Conservation (phyloP, 1,139 yeast genomes). For the Candida sojae region DNA sequence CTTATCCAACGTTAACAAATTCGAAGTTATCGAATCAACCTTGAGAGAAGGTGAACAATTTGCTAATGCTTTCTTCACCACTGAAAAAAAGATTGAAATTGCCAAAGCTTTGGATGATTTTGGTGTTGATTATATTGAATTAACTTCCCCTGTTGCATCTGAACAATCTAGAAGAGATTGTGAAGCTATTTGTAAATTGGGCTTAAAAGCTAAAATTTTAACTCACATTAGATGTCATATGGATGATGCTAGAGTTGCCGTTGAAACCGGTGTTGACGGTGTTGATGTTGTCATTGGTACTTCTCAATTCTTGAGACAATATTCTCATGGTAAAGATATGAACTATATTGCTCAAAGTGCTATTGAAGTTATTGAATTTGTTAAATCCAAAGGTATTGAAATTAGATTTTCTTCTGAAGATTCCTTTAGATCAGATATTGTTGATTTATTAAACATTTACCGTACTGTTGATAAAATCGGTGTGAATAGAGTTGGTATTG, state of each 20-base stretch:
- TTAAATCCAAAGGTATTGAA: slow-evolving; percentile 95
- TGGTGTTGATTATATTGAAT: slow-evolving; percentile 96
- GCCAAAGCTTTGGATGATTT: slow-evolving; percentile 97
- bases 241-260: slow-evolving; percentile 98
- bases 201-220: slow-evolving; percentile 90
- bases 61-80: slow-evolving; percentile 93
- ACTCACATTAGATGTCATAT: slow-evolving; percentile 95
- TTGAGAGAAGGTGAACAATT: slow-evolving; percentile 98
- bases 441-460: slow-evolving; percentile 91
- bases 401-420: slow-evolving; percentile 97
- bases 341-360: slow-evolving; percentile 96
- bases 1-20: slow-evolving; percentile 84
- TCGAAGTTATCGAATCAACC: slow-evolving; percentile 93
- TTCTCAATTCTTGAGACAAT: slow-evolving; percentile 91
- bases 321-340: slow-evolving; percentile 98
- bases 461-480: slow-evolving; percentile 97
- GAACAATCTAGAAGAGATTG: slow-evolving; percentile 93
- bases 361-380: slow-evolving; percentile 94
- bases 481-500: slow-evolving; percentile 98
- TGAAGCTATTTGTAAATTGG: slow-evolving; percentile 97
- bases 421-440: slow-evolving; percentile 95
- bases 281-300: slow-evolving; percentile 99
- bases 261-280: slow-evolving; percentile 98
- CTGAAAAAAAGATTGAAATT: slow-evolving; percentile 95
- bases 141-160: slow-evolving; percentile 96